Base-by-base conservation (phyloP, 2,329 filamentous ascomycete species). In the Drechslera avenae region DNA sequence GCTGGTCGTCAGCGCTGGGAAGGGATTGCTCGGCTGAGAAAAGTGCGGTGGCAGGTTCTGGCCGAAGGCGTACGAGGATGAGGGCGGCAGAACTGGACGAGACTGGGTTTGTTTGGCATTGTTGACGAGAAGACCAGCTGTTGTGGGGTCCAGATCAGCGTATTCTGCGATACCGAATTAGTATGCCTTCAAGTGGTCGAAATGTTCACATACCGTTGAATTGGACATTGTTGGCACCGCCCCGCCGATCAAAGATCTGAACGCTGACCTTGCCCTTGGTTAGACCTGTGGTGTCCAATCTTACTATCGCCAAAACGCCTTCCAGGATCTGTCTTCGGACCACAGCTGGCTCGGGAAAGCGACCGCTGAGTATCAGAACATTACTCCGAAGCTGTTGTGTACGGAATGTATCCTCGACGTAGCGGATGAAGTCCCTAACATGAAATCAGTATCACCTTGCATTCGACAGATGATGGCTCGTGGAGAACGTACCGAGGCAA, bases 291-390 rank as follows among this genome's bases (percentile, higher is more conserved):
- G 85, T 79, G 53, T 89, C 86, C 12, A 97, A 81, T 63, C 91
- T 87, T 4, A 90, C 86, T 12, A 97, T 89, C 7, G 89, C 93
- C 43, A 90, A 83, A 1, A 97, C 93, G 14, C 94, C 93, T 72
- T 97, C 92, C 9, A 92, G 78, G 31, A 95, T 89, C 69, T 96
- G 91, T 44, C 89, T 83, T 60, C 90, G 86, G 44, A 97, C 84
- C n/a, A 96, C 86, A 4, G 87, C 84, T 30, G 88, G 84, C 55
- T 92, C 86, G 14, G 89, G 84, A 37, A 95, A 84, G 17, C 89
- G 85, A 23, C 90, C 86, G 47, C 86, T 88, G 37, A 97, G 79
- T 60, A 89, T 88, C 75, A 96, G 86, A 16, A 91, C 86, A 63
- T 95, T 89, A 12, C 87, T 86, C 52, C 83, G 87, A 31, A 97